These are phyloP conservation scores for Citrus cavaleriei DNA, from an alignment of 345 rosid species.

Conservation along the genomic window DNA sequence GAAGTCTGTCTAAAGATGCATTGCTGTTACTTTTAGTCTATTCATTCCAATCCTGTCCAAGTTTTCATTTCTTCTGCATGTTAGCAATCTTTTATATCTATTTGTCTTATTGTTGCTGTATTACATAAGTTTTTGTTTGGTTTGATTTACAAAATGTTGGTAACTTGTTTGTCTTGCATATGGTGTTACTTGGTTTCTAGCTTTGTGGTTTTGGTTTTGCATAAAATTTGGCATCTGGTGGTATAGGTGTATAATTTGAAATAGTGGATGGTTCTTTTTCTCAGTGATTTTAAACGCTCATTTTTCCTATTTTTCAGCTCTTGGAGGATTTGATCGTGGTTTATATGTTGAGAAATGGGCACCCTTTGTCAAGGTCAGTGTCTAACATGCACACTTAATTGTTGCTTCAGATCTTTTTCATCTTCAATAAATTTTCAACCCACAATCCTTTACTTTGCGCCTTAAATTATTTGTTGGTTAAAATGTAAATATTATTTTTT, in stretches of 20 bases:
- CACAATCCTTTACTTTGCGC: background rate
- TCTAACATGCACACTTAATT: slow-evolving; percentile 1
- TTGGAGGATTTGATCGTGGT: slow-evolving; percentile 78
- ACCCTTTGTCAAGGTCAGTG: slow-evolving; percentile 68
- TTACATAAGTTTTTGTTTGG: background rate
- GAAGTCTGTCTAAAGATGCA: background rate
- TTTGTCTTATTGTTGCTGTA: background rate
- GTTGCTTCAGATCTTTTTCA: background rate
- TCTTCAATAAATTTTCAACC: background rate
- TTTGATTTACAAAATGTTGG: background rate
- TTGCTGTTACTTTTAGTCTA: background rate
- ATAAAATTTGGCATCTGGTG: background rate
- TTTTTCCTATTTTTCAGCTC: slow-evolving; percentile 41
- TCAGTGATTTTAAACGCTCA: background rate
- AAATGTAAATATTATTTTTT: background rate
- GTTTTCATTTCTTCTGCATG: background rate
- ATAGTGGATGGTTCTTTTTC: background rate
- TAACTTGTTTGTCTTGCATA: background rate
- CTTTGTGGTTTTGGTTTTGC: background rate
- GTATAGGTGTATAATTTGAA: background rate
- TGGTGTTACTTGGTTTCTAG: background rate
- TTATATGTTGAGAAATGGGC: slow-evolving; percentile 97
- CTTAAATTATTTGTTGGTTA: background rate
- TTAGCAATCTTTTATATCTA: background rate
- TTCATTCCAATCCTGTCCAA: background rate